These are phyloP conservation scores for Solanum paucissectum DNA, from an alignment of 257 asterid genomes.

Conservation along the genomic window DNA sequence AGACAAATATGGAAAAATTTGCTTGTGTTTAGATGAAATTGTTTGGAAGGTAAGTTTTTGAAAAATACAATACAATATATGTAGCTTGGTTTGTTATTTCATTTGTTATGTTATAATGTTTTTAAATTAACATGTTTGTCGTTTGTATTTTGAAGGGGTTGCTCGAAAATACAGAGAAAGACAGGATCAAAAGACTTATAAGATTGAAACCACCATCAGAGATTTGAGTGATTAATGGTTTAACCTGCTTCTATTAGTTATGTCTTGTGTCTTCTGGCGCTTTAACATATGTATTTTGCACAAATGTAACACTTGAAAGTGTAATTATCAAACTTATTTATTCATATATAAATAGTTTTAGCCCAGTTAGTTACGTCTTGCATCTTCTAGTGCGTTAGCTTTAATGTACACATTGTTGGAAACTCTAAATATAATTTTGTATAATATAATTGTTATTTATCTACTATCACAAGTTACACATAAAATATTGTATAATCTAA, in stretches of 20 bases:
- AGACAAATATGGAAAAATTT: conserved; percentile 92
- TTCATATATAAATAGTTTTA: background rate
- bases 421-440: background rate
- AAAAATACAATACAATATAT: no score
- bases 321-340: background rate
- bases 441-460: background rate
- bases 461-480: background rate
- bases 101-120: background rate
- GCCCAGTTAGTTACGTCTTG: background rate
- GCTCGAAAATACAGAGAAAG: conserved; percentile 41
- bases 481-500: no score
- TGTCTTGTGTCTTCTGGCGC: background rate
- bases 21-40: conserved; percentile 96
- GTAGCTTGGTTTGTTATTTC: background rate
- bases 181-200: conserved; percentile 31
- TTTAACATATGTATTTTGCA: background rate
- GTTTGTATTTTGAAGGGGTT: conserved; percentile 22
- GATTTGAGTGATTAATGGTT: conserved; percentile 2
- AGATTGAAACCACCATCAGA: conserved; percentile 32
- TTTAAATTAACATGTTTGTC: background rate
- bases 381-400: background rate
- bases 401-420: background rate
- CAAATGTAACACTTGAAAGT: background rate
- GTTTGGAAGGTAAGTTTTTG: conserved; percentile 63
- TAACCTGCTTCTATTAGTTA: no score